Percentiles rank a stretch among this genome's conserved stretches.
These are phyloP conservation scores for Microdochium bolleyi DNA, from an alignment of 2,329 filamentous ascomycete species.

Conservation along the genomic window DNA sequence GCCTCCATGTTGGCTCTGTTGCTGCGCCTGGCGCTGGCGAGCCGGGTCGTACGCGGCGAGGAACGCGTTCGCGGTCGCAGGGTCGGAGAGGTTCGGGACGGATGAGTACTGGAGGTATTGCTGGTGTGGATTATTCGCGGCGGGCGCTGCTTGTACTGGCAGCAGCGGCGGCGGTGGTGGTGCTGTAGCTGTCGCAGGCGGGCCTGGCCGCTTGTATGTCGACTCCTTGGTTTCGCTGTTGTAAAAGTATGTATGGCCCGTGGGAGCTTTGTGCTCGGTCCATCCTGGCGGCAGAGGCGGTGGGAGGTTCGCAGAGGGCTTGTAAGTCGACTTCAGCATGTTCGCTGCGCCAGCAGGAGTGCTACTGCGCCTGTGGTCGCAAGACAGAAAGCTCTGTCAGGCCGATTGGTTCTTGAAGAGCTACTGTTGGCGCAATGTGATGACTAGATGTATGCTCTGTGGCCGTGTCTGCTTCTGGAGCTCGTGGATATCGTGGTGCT, in stretches of 20 bases:
- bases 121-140: slow-evolving; percentile 19
- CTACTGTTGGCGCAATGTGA: no score
- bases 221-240: slow-evolving; percentile 75
- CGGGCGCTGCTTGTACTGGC: slow-evolving; percentile 6
- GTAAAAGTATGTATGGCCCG: slow-evolving; percentile 84
- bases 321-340: slow-evolving; percentile 77
- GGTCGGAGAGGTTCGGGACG: slow-evolving; percentile 40
- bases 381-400: background rate
- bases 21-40: slow-evolving; percentile 26
- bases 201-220: slow-evolving; percentile 72
- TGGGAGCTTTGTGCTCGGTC: slow-evolving; percentile 89
- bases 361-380: background rate
- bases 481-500: background rate
- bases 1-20: slow-evolving; percentile 25
- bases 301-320: slow-evolving; percentile 37
- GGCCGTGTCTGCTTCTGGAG: background rate
- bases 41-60: slow-evolving; percentile 42
- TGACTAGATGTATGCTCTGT: no score
- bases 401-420: no score
- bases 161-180: slow-evolving; percentile 8
- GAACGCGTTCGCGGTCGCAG: slow-evolving; percentile 51
- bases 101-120: slow-evolving; percentile 34
- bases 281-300: slow-evolving; percentile 70
- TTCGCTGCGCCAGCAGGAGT: background rate
- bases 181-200: slow-evolving; percentile 12